These are phyloP conservation scores for Pythium diclinum DNA, from an alignment of 352 stramenopile genomes.

Conservation along the genomic window DNA sequence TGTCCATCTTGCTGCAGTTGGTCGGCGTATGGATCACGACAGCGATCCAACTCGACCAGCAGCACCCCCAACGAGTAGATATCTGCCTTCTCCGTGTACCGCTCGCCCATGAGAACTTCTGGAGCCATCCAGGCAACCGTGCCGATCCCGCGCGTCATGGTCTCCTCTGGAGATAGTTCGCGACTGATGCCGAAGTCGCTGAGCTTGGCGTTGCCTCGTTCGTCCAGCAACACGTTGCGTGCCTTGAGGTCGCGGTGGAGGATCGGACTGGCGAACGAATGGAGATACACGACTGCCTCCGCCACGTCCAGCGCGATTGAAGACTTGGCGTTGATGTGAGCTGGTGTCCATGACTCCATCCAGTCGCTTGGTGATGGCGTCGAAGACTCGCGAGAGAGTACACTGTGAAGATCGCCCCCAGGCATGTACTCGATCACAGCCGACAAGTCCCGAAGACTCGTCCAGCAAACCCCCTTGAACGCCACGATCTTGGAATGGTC, in stretches of 20 bases:
- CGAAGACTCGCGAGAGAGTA: slow-evolving; percentile 5
- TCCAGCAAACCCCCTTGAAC: slow-evolving; percentile 33
- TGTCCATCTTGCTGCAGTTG: slow-evolving; percentile 2
- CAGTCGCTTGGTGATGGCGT: not conserved
- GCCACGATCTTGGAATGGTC: slow-evolving; percentile 32
- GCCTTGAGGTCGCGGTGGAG: slow-evolving; percentile 25
- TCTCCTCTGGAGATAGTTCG: slow-evolving; percentile 12
- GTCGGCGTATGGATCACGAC: slow-evolving; percentile 12
- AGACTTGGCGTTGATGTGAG: slow-evolving; percentile 5
- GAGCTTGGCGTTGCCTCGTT: slow-evolving; percentile 18
- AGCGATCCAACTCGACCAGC: slow-evolving; percentile 25
- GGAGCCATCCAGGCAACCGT: slow-evolving; percentile 31
- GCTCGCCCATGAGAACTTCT: slow-evolving; percentile 29
- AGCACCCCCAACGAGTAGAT: slow-evolving; percentile 36
- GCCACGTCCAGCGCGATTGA: slow-evolving; percentile 13
- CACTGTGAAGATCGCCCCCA: slow-evolving; percentile 21
- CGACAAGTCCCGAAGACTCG: slow-evolving; percentile 24
- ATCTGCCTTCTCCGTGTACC: slow-evolving; percentile 34
- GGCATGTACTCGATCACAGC: slow-evolving; percentile 28
- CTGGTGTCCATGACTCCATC: not conserved
- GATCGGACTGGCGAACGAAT: slow-evolving; percentile 17
- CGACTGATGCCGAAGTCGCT: slow-evolving; percentile 30
- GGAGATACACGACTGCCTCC: slow-evolving; percentile 25
- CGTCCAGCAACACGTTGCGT: slow-evolving; percentile 18
- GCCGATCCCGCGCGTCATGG: slow-evolving; percentile 31